Evolutionary conservation across 169 alveolate species (phyloP).

Genomic region (Eimeria mitis): DNA sequence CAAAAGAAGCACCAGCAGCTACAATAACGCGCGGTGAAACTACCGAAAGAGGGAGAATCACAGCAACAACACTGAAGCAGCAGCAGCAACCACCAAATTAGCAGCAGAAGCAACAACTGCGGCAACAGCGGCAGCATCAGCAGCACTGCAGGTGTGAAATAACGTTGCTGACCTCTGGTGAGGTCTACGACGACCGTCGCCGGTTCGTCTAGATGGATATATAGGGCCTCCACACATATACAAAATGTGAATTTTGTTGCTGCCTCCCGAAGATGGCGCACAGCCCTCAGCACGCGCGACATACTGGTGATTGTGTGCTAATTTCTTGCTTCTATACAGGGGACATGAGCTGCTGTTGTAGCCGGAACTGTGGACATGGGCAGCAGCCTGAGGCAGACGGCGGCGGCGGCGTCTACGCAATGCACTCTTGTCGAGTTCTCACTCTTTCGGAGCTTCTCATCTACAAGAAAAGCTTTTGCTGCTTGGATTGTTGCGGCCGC

Average conservation of each 20-base stretch:
- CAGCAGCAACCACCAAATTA: not conserved
- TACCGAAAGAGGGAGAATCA: not conserved
- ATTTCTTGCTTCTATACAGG: not conserved
- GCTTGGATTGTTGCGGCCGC: not conserved
- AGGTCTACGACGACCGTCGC: slow-evolving; percentile 35
- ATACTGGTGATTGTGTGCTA: slow-evolving; percentile 18
- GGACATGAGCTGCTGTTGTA: not conserved
- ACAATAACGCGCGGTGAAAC: not conserved
- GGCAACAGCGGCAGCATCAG: not conserved
- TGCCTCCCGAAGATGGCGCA: slow-evolving; percentile 58
- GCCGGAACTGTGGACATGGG: not conserved
- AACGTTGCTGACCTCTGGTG: slow-evolving; percentile 12
- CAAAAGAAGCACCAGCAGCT: not conserved
- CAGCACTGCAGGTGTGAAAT: not conserved
- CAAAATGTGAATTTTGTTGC: slow-evolving; percentile 29
- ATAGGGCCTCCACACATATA: slow-evolving; percentile 14
- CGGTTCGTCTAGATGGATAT: not conserved
- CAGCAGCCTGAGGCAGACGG: not conserved
- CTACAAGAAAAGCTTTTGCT: not conserved
- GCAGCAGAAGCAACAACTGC: slow-evolving; percentile 7
- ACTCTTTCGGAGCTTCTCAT: not conserved
- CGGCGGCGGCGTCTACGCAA: not conserved
- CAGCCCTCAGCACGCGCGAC: slow-evolving; percentile 68
- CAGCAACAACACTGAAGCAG: not conserved
- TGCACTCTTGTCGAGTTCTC: not conserved